Conservation (phyloP, 2,329 filamentous ascomycete species). For the Ceratocystis papillata region DNA sequence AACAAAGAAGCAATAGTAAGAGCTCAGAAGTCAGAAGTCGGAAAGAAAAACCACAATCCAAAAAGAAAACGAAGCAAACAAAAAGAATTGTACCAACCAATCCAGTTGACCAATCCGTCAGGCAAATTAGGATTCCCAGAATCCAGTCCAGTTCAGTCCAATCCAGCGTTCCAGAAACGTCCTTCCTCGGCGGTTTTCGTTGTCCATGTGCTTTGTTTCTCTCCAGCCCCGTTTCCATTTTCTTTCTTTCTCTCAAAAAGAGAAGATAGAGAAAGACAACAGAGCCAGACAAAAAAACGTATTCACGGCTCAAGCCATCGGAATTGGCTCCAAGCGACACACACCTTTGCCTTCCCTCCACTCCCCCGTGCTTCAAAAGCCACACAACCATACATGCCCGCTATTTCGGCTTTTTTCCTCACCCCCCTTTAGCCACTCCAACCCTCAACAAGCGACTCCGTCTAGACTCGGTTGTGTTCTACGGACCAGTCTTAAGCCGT, state of each 20-base stretch:
- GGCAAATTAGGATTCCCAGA: not conserved
- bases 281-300: not conserved
- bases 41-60: not conserved
- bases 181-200: not conserved
- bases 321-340: not conserved
- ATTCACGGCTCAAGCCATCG: too few species aligned
- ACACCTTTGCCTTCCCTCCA: not conserved
- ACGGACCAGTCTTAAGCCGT: constrained; percentile 21
- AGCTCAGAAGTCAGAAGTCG: too few species aligned
- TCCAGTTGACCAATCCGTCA: not conserved
- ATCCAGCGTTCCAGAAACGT: not conserved
- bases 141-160: constrained; percentile 1
- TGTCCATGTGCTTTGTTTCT: not conserved
- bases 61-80: constrained; percentile 8
- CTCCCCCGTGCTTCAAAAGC: not conserved
- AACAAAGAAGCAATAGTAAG: not conserved
- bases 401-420: not conserved
- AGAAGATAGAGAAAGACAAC: not conserved
- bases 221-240: not conserved
- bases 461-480: not conserved
- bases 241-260: not conserved
- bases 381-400: too few species aligned
- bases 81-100: not conserved
- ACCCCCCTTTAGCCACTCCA: not conserved
- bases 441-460: not conserved